Base-by-base conservation (phyloP, 495 filamentous ascomycete genomes). In the Thermothielavioides terrestris region DNA sequence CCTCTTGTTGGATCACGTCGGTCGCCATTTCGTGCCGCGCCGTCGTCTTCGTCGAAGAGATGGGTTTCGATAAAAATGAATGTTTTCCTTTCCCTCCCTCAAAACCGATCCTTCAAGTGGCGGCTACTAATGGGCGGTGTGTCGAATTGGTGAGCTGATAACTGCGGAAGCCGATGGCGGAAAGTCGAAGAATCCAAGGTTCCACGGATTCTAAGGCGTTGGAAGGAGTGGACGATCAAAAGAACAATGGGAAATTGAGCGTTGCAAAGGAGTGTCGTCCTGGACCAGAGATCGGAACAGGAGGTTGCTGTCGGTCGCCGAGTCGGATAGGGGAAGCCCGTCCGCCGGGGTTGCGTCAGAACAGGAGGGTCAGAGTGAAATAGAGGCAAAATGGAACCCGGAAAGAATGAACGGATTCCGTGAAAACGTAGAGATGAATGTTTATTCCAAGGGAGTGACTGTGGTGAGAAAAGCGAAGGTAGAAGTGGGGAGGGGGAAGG, bases 381-480 rank as follows among this genome's bases (percentile, higher is more conserved):
- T 55, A 52, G 64, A 63, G 47, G 57, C 57, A 57, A 56, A 59
- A 46, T 43, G 56, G 49, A 41, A 60, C 51, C 67, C 65, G 65
- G 49, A 70, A 70, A 56, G 67, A 68, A 56, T 68, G 65, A 58
- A 62, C 59, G 67, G 63, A 55, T 52, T 46, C 55, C 58, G 28
- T 40, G 37, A 46, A 61, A n/a, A n/a, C n/a, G n/a, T 49, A 46
- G 52, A 59, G 58, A n/a, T 46, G 57, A 64, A 60, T 53, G 43
- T 50, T 43, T 61, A 53, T 59, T 68, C 51, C 57, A 67, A 70
- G 65, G 52, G 67, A 70, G 62, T 58, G 67, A 70, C 67, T 67
- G 59, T 64, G 64, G 64, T 63, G 61, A 66, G 63, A 59, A 63
- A 65, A 65, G 58, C 52, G 52, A 65, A 63, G 60, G 56, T 41